phyloP scores from a whole-genome alignment of 176 grass and related monocot genomes.

The Poa pratensis region DNA sequence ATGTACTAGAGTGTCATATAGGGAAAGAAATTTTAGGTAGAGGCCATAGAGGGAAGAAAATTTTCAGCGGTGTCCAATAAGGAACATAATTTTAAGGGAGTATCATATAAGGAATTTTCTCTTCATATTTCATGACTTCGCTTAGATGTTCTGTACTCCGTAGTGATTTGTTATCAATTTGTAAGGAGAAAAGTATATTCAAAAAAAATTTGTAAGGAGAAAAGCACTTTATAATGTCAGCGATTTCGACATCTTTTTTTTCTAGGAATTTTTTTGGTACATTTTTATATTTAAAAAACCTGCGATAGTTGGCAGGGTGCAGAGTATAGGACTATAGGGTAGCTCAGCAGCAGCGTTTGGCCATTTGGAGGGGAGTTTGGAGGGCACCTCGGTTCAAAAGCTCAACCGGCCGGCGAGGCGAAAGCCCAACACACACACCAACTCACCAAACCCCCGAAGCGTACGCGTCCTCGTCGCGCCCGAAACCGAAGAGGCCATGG shows the following conservation, averaged over 20 bases:
- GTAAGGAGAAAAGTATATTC: too few species aligned
- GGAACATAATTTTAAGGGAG: too few species aligned
- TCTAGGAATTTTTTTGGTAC: not conserved
- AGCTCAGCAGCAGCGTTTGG: not conserved
- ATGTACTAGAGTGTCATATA: too few species aligned
- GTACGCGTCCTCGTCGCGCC: not conserved
- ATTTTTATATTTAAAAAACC: not conserved
- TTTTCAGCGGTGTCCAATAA: too few species aligned
- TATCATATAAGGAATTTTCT: too few species aligned
- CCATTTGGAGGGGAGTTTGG: not conserved
- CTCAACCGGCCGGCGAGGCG: slow-evolving; percentile 7
- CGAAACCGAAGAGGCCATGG: slow-evolving; percentile 39
- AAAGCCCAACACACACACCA: not conserved
- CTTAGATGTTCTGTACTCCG: too few species aligned
- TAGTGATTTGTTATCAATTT: too few species aligned
- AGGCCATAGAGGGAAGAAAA: too few species aligned
- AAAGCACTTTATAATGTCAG: too few species aligned
- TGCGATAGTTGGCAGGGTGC: not conserved
- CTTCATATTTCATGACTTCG: too few species aligned
- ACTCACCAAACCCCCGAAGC: not conserved
- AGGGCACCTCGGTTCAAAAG: not conserved
- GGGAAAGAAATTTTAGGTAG: too few species aligned
- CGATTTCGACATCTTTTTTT: not conserved
- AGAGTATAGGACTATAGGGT: not conserved
- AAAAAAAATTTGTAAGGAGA: too few species aligned